These are phyloP conservation scores for Lasiodiplodia sp. DNA, from an alignment of 2,329 filamentous ascomycete species.

Conservation along the genomic window DNA sequence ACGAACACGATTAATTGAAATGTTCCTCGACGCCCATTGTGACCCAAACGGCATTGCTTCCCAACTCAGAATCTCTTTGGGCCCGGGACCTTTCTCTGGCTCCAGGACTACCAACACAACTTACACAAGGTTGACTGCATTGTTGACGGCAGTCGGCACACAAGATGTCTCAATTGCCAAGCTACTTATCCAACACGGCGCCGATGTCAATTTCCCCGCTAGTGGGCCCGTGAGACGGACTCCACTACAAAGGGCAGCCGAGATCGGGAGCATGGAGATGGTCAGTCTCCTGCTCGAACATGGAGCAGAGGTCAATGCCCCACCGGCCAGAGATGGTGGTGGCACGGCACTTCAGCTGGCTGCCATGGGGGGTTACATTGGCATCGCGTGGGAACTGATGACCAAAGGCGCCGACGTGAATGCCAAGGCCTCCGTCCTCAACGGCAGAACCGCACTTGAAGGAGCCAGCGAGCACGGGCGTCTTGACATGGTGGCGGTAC, in stretches of 20 bases:
- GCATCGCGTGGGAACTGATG: not conserved
- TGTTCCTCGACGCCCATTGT: too few relatives aligned
- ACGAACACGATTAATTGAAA: too few relatives aligned
- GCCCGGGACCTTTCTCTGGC: too few relatives aligned
- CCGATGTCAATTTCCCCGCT: too few relatives aligned
- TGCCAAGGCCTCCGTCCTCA: not conserved
- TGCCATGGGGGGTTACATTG: not conserved
- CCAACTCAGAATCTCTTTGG: too few relatives aligned
- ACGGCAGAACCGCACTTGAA: not conserved
- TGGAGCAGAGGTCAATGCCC: not conserved
- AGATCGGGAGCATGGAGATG: not conserved
- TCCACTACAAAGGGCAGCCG: not conserved
- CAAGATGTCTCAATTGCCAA: too few relatives aligned
- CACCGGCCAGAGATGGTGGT: not conserved
- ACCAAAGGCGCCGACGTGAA: not conserved
- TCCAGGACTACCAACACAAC: too few relatives aligned
- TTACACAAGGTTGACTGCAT: too few relatives aligned
- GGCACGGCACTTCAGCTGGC: not conserved
- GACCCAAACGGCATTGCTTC: too few relatives aligned
- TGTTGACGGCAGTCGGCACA: too few relatives aligned
- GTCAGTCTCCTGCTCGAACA: not conserved
- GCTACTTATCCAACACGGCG: too few relatives aligned
- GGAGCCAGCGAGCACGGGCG: not conserved
- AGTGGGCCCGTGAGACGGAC: too few relatives aligned
- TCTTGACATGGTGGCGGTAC: not conserved